Evolutionary conservation across 176 grass and related monocot genomes (phyloP), one percentile per base, ranked within the genome.

Genomic region (Juncus effusus): DNA sequence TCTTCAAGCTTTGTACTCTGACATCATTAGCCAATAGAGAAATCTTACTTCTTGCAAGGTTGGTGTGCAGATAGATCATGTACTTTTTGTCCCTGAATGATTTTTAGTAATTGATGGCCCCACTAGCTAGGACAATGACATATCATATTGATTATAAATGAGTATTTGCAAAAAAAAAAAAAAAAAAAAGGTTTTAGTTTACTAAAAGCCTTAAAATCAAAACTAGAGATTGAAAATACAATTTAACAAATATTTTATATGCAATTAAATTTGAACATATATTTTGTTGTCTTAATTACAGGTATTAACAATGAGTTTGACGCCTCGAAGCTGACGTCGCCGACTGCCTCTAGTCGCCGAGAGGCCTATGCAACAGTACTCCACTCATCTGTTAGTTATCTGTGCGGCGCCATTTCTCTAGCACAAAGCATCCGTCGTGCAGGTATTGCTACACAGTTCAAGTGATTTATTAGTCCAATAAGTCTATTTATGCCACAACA

Each of bases 351-450:
- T 3, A 7, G 15, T 6, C 53, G 54, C 13, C 63, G 49, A 28
- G 79, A 82, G 65, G 79, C 79, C 2, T 82, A 77, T 6, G 79
- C 79, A 8, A 82, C 79, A 14, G 73, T 82, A 5, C 51, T 82
- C 28, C 79, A 82, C 65, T 82, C 79, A 11, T 76, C 79, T 4
- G 79, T 76, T 13, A 39, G 19, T 14, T 82, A 82, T 39, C 28
- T 82, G 40, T 82, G 79, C 11, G 79, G 79, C 19, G 79, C 79
- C 38, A 71, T 82, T 51, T 16, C 19, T 0, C 64, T 82, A 3
- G 79, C 79, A 14, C 65, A 76, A 3, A 76, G 79, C 65, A 63
- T 82, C 19, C 51, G 65, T 42, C 59, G 59, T 41, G 61, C 50
- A 5, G 79, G 44, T 47, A 47, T 28, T 28, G 19, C 19, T 28